phyloP scores from a whole-genome alignment of 2,329 filamentous ascomycete species.

The Xylaria sp. region DNA sequence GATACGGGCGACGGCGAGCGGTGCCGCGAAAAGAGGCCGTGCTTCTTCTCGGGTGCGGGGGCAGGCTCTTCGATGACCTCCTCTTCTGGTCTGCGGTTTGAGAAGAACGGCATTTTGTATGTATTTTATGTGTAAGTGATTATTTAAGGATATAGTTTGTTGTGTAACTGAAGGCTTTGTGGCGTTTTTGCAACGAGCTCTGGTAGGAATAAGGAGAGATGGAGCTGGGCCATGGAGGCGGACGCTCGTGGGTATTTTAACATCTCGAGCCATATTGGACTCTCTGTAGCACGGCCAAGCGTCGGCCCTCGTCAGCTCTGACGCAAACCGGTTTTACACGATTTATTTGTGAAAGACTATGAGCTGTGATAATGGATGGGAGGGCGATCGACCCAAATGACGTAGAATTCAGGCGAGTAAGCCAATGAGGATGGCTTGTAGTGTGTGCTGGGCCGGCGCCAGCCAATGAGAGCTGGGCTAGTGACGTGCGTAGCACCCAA shows the following conservation, averaged over 20 bases:
- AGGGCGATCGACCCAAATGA: conserved; percentile 44
- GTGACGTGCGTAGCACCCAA: conserved; percentile 35
- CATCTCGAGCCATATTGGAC: conserved; percentile 30
- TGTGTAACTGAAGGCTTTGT: not conserved
- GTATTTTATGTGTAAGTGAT: not conserved
- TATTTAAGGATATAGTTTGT: not conserved
- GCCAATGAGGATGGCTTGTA: conserved; percentile 37
- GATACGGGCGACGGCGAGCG: not conserved
- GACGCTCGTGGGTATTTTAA: conserved; percentile 41
- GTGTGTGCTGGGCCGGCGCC: not conserved
- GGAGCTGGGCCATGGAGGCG: not conserved
- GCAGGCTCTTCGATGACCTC: conserved; percentile 57
- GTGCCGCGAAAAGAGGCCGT: conserved; percentile 53
- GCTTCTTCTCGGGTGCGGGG: conserved; percentile 59
- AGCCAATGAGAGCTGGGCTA: conserved; percentile 40
- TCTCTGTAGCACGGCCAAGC: conserved; percentile 26
- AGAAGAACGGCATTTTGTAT: conserved; percentile 49
- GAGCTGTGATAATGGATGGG: conserved; percentile 19
- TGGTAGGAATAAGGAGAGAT: conserved; percentile 8
- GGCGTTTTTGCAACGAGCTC: not conserved
- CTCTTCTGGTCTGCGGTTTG: conserved; percentile 47
- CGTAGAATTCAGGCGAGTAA: conserved; percentile 39
- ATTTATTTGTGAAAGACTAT: not conserved
- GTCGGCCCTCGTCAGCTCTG: conserved; percentile 30
- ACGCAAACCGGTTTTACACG: conserved; percentile 44